Evolutionary conservation across 2,329 filamentous ascomycete genomes (phyloP).

Genomic region (Aspergillus aculeatinus): DNA sequence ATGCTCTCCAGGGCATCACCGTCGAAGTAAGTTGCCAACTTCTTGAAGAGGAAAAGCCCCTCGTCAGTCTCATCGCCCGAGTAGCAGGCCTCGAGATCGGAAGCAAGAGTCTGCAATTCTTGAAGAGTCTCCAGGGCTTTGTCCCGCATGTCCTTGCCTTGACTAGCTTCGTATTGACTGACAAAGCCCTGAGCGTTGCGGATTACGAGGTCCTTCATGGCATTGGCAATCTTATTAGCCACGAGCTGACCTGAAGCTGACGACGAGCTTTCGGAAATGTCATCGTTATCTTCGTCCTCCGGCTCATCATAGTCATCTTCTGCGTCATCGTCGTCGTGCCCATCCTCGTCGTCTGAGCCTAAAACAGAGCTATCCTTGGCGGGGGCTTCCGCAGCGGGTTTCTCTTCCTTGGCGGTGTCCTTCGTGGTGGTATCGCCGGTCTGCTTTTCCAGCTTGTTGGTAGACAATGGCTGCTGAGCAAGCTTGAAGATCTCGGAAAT

Average conservation of each 20-base stretch:
- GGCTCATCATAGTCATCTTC: conserved; percentile 53
- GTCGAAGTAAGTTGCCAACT: conserved; percentile 80
- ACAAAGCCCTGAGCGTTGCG: conserved; percentile 79
- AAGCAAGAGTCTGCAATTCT: conserved; percentile 68
- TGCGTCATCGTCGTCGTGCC: conserved; percentile 54
- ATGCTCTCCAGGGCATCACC: conserved; percentile 87
- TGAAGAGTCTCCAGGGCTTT: conserved; percentile 75
- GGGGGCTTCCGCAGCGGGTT: conserved; percentile 12
- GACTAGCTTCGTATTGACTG: conserved; percentile 75
- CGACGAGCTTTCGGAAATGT: conserved; percentile 65
- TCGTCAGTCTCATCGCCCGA: conserved; percentile 42
- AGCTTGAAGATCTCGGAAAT: conserved; percentile 87
- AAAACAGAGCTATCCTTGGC: conserved; percentile 22
- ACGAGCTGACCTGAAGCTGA: conserved; percentile 47
- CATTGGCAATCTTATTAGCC: conserved; percentile 42
- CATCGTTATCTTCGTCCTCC: conserved; percentile 50
- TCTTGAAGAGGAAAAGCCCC: conserved; percentile 68
- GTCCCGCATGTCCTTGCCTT: conserved; percentile 70
- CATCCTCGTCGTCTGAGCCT: conserved; percentile 36
- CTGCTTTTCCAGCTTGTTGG: conserved; percentile 21
- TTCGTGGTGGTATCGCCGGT: conserved; percentile 17
- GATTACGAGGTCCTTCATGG: conserved; percentile 71
- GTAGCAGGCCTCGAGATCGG: conserved; percentile 71
- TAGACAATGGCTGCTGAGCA: conserved; percentile 50
- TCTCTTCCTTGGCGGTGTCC: conserved; percentile 20